These are phyloP conservation scores for Neurospora intermedia DNA, from an alignment of 495 filamentous ascomycete species.

Conservation along the genomic window DNA sequence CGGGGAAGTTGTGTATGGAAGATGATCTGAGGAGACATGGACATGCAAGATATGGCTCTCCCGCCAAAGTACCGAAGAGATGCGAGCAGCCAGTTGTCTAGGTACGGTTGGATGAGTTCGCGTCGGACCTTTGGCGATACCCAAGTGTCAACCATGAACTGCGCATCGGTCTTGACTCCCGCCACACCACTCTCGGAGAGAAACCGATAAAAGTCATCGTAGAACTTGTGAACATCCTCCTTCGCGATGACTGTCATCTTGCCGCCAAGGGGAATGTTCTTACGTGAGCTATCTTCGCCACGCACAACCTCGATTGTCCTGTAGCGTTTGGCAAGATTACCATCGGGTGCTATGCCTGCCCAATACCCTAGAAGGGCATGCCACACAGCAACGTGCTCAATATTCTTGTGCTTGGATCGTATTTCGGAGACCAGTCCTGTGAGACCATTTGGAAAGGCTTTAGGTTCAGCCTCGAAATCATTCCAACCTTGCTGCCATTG, in stretches of 20 bases:
- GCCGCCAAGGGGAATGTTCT: constrained; percentile 44
- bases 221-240: constrained; percentile 63
- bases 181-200: constrained; percentile 59
- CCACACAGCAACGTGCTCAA: constrained; percentile 87
- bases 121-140: constrained; percentile 54
- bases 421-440: constrained; percentile 57
- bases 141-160: constrained; percentile 75
- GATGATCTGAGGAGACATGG: constrained; percentile 67
- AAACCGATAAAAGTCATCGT: constrained; percentile 85
- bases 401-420: constrained; percentile 55
- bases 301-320: constrained; percentile 56
- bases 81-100: constrained; percentile 78
- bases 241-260: constrained; percentile 62
- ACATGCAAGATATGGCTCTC: constrained; percentile 87
- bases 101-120: constrained; percentile 60
- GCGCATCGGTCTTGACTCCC: constrained; percentile 82
- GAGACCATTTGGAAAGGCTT: constrained; percentile 71
- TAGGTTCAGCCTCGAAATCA: constrained; percentile 74
- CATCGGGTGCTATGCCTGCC: constrained; percentile 69
- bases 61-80: constrained; percentile 64
- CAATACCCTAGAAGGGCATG: constrained; percentile 94
- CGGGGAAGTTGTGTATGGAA: constrained; percentile 73
- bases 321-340: constrained; percentile 65
- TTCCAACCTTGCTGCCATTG: constrained; percentile 46
- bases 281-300: constrained; percentile 38